Conservation (phyloP, 2,329 filamentous ascomycete genomes). For the Furcasterigmium furcatum region DNA sequence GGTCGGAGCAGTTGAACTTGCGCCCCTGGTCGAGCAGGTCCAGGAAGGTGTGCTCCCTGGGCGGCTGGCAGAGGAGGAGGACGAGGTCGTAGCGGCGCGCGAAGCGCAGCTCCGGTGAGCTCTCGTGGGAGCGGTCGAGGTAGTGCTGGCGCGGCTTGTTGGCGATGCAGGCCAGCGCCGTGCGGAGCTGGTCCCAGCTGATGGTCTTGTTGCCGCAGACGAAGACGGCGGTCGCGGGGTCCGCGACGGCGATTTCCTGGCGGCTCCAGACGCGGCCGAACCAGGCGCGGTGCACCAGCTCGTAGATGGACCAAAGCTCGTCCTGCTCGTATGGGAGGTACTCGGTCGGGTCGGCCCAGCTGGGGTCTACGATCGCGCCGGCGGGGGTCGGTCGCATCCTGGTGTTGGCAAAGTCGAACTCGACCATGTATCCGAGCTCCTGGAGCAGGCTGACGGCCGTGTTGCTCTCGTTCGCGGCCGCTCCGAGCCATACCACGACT, state of each 20-base stretch:
- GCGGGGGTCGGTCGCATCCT: neutral
- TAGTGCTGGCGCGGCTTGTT: slow-evolving; percentile 4
- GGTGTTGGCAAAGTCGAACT: slow-evolving; percentile 3
- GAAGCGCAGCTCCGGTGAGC: slow-evolving; percentile 3
- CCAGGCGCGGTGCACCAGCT: slow-evolving; percentile 3
- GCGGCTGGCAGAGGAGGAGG: neutral
- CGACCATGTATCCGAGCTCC: slow-evolving; percentile 2
- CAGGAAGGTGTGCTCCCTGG: neutral
- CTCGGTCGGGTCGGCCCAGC: neutral
- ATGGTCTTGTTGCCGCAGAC: slow-evolving; percentile 1
- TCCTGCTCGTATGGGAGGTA: slow-evolving; percentile 4
- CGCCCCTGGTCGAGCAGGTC: slow-evolving; percentile 5
- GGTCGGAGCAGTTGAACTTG: slow-evolving; percentile 11
- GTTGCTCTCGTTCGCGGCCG: neutral
- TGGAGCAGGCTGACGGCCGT: neutral
- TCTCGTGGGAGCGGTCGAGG: neutral
- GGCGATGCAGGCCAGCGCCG: slow-evolving; percentile 1
- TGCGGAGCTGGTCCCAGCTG: slow-evolving; percentile 2
- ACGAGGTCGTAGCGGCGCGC: slow-evolving; percentile 3
- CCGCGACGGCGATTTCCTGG: slow-evolving; percentile 1
- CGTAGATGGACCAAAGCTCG: slow-evolving; percentile 2
- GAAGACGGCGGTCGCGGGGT: neutral
- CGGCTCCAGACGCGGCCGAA: slow-evolving; percentile 2
- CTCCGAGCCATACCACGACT: slow-evolving; percentile 6
- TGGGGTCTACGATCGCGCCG: neutral